A percentile compares a stretch with the other conserved stretches of the same genome.
phyloP scores from a whole-genome alignment of 805 yeast species.

The Torulaspora indica region DNA sequence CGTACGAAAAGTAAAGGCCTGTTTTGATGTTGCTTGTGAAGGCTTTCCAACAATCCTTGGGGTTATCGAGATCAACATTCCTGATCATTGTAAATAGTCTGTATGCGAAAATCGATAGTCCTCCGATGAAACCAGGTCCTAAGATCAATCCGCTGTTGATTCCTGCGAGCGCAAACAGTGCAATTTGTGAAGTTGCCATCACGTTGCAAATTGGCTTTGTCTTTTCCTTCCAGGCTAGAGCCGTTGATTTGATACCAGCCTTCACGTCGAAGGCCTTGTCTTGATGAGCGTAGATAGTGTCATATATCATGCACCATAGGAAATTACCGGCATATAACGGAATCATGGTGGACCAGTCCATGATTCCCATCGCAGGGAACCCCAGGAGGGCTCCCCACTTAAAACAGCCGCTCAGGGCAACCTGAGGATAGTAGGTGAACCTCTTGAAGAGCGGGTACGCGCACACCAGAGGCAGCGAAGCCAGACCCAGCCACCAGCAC shows the following conservation, averaged over 20 bases:
- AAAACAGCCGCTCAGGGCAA: constrained; percentile 71
- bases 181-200: constrained; percentile 63
- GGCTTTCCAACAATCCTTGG: constrained; percentile 75
- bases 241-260: constrained; percentile 94
- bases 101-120: constrained; percentile 62
- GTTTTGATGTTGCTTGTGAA: constrained; percentile 75
- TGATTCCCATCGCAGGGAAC: constrained; percentile 91
- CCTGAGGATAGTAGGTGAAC: constrained; percentile 94
- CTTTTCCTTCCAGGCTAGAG: constrained; percentile 85
- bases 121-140: constrained; percentile 80
- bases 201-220: constrained; percentile 66
- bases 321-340: constrained; percentile 74
- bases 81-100: constrained; percentile 65
- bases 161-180: constrained; percentile 63
- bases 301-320: constrained; percentile 94
- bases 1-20: constrained; percentile 62
- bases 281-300: constrained; percentile 96
- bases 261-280: constrained; percentile 82
- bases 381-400: constrained; percentile 95
- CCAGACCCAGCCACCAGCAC: constrained; percentile 78
- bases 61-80: constrained; percentile 72
- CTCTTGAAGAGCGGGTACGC: constrained; percentile 92
- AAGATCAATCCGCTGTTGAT: constrained; percentile 53
- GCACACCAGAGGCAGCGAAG: constrained; percentile 71
- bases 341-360: constrained; percentile 69